Evolutionary conservation across 2,329 filamentous ascomycete genomes (phyloP), one percentile per base, ranked within the genome.

Genomic region (Aureobasidium sp.): DNA sequence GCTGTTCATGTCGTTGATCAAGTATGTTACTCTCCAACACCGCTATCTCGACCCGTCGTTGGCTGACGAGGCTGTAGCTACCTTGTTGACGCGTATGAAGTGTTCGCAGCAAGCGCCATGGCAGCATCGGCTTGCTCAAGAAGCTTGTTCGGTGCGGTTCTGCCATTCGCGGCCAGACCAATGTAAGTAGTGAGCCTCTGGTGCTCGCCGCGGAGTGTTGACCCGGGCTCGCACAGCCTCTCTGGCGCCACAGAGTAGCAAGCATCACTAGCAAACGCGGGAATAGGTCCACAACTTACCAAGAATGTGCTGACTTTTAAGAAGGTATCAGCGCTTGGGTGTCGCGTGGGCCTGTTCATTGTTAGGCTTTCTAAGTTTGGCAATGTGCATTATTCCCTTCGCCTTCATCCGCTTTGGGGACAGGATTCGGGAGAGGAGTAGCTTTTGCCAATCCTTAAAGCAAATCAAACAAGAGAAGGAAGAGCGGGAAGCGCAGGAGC

Each of bases 101-200:
- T 84, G 29, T 91, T 89, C 71, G 88, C 88, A 29, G 89, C 89
- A 51, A 86, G 82, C 63, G 90, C 91, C 4, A 80, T 96, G 73
- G 90, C 91, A 13, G 90, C 91, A 48, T 94, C 96, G 70, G 88
- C 87, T 51, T 90, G 94, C 72, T 83, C 88, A 62, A 83, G 92
- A 59, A 91, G 87, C 66, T 79, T 82, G 23, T 94, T 95, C 77
- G 91, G 88, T 64, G 90, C 90, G 0, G 71, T 77, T 2, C 59
- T 80, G 26, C 78, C 78, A 9, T 80, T 80, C 66, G 78, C 77
- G 0, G 75, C 77, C 32, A 70, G 69, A 52, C 77, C 78, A 0
- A 76, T 92, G 86, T 93, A 58, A 47, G 55, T 58, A 20, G 10
- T 41, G n/a, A 20, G 20, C 29, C 34, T 39, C 36, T 55, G 20